Evolutionary conservation across 371 early-diverging fungal species (phyloP), one percentile per base, ranked within the genome.

Genomic region (Rhizopus stolonifer): DNA sequence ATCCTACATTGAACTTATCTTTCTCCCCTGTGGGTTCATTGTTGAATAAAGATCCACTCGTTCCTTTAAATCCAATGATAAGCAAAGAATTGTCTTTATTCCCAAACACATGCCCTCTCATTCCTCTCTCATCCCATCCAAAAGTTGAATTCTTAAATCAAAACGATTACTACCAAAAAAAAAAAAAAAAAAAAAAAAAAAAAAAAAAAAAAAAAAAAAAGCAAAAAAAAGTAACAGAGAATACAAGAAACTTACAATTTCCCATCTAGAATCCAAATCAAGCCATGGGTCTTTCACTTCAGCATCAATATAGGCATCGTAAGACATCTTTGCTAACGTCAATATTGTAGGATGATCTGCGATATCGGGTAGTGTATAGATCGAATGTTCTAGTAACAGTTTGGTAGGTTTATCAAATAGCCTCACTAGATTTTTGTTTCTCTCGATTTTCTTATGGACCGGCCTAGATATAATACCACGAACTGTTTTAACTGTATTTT

Each of bases 61-160:
- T 96, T 43, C 98, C 98, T 67, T 98, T 98, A 56, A 96, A 74
- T 45, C 90, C 84, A 42, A 98, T 70, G 13, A 96, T 83, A 21
- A 95, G 61, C 0, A 88, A 72, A 11, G 82, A 81, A 49, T 89
- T 76, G 38, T 78, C 70, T 8, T 68, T 67, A 63, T 88, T 84
- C 2, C 76, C 75, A 76, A 90, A 96, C 7, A 96, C 86, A 65
- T 98, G 90, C 11, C 96, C 96, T 31, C 95, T 83, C n/a, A 98
- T 67, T 22, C 93, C 93, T 64, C 90, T 86, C 3, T 73, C 66
- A 29, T 81, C 80, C 96, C 94, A 96, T 0, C 96, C 96, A 79
- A 94, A 95, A 3, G 86, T 77, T 18, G 71, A 67, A 48, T 84
- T 86, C 85, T 90, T 68, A 18, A 25, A 42, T 38, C 31, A 21